Conservation (phyloP, 768 basidiomycete species). For the Cystofilobasidium macerans region DNA sequence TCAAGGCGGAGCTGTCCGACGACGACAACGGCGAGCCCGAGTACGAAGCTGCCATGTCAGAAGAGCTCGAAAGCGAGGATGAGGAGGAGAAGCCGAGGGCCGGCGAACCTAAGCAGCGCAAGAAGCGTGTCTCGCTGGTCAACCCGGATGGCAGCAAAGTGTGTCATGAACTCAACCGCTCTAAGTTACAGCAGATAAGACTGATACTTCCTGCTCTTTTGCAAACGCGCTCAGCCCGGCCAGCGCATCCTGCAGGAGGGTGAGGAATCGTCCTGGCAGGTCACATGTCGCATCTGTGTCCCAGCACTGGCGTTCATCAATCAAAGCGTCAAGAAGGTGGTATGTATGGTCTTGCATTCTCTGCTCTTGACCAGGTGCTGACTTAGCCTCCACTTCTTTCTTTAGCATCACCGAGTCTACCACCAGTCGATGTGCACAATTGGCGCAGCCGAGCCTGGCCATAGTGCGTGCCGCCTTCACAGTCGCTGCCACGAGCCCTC, state of each 20-base stretch:
- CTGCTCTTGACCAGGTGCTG: not conserved
- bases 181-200: not conserved
- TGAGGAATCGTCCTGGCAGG: constrained; percentile 1
- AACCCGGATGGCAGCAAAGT: not conserved
- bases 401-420: constrained; percentile 3
- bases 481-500: not conserved
- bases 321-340: constrained; percentile 2
- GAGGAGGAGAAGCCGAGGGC: not conserved
- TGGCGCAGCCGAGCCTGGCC: not conserved
- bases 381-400: not conserved
- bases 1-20: not conserved
- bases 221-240: not conserved
- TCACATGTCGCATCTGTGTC: not conserved
- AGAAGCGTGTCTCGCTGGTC: not conserved
- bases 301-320: constrained; percentile 1
- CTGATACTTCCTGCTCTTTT: not conserved
- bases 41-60: not conserved
- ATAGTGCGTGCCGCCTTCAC: not conserved
- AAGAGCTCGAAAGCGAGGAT: not conserved
- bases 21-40: not conserved
- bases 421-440: not conserved
- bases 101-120: not conserved
- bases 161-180: not conserved
- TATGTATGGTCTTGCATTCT: not conserved
- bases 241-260: not conserved